A percentile compares a stretch with the other conserved stretches of the same genome.
These are phyloP conservation scores for Zychaea mexicana DNA, from an alignment of 371 early-diverging fungal genomes.

Conservation along the genomic window DNA sequence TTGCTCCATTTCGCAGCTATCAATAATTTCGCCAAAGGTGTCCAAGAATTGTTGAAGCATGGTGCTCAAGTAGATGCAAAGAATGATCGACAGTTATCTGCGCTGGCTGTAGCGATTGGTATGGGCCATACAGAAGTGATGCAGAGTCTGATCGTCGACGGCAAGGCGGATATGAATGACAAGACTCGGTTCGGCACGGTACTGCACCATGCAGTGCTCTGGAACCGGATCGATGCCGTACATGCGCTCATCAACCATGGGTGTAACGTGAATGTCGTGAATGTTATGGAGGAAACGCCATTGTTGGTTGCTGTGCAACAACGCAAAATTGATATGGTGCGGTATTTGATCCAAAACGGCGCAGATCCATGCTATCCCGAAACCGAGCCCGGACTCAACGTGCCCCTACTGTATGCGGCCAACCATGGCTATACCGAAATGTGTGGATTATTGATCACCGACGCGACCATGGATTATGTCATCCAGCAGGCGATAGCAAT, in stretches of 20 bases:
- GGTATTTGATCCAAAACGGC: conserved; percentile 34
- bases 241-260: conserved; percentile 29
- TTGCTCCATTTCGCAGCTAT: conserved; percentile 54
- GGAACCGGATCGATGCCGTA: conserved; percentile 48
- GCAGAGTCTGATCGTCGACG: conserved; percentile 24
- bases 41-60: conserved; percentile 25
- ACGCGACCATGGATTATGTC: conserved; percentile 30
- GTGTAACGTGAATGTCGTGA: conserved; percentile 37
- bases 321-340: conserved; percentile 48
- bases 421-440: conserved; percentile 54
- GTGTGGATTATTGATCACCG: conserved; percentile 35
- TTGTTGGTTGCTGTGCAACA: conserved; percentile 51
- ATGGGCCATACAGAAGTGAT: conserved; percentile 29
- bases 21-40: conserved; percentile 28
- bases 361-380: conserved; percentile 36
- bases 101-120: conserved; percentile 49
- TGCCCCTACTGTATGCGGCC: conserved; percentile 50
- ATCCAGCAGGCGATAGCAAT: conserved; percentile 33
- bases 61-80: conserved; percentile 24
- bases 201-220: conserved; percentile 47
- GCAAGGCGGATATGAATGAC: conserved; percentile 42
- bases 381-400: conserved; percentile 16
- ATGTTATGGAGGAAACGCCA: conserved; percentile 47
- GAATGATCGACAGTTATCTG: conserved; percentile 40
- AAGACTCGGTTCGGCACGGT: conserved; percentile 33